A percentile compares a stretch with the other conserved stretches of the same genome.
Conservation (phyloP, 768 basidiomycete species). For the Leccinum olivaceopallidum region DNA sequence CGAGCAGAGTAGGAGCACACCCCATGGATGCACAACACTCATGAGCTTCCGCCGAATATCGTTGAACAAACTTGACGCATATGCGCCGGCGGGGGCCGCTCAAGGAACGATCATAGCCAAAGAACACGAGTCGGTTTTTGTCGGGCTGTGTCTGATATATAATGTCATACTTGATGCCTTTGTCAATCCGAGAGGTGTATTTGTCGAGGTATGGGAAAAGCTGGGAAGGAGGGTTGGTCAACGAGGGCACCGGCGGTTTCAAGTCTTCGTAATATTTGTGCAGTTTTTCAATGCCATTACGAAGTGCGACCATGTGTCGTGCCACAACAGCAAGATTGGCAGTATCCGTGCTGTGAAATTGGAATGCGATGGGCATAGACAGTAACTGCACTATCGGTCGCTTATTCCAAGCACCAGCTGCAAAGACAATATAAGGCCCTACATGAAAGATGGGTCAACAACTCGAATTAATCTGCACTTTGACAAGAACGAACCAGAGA, state of each 20-base stretch:
- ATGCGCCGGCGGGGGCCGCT: slow-evolving; percentile 7
- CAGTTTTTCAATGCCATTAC: neutral
- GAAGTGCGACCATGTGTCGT: too few relatives aligned
- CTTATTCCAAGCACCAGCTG: slow-evolving; percentile 28
- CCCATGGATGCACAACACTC: slow-evolving; percentile 18
- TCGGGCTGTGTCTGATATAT: slow-evolving; percentile 14
- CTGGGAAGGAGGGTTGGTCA: neutral
- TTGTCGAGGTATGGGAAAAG: slow-evolving; percentile 6
- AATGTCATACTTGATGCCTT: slow-evolving; percentile 9
- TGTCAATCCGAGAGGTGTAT: slow-evolving; percentile 11
- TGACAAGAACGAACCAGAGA: neutral
- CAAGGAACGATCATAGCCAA: slow-evolving; percentile 10
- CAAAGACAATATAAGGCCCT: slow-evolving; percentile 32
- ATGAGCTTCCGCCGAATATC: slow-evolving; percentile 31
- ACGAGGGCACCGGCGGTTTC: neutral
- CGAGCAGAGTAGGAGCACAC: slow-evolving; percentile 28
- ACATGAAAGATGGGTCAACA: neutral
- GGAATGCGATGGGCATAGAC: slow-evolving; percentile 9
- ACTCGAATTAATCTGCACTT: neutral
- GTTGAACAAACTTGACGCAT: slow-evolving; percentile 20
- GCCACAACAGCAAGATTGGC: too few relatives aligned
- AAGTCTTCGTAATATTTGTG: slow-evolving; percentile 22
- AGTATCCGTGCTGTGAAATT: slow-evolving; percentile 15
- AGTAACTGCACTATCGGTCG: slow-evolving; percentile 14
- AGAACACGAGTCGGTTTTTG: slow-evolving; percentile 9